Base-by-base conservation (phyloP, 2,329 filamentous ascomycete species). In the Drechslerella dactyloides region DNA sequence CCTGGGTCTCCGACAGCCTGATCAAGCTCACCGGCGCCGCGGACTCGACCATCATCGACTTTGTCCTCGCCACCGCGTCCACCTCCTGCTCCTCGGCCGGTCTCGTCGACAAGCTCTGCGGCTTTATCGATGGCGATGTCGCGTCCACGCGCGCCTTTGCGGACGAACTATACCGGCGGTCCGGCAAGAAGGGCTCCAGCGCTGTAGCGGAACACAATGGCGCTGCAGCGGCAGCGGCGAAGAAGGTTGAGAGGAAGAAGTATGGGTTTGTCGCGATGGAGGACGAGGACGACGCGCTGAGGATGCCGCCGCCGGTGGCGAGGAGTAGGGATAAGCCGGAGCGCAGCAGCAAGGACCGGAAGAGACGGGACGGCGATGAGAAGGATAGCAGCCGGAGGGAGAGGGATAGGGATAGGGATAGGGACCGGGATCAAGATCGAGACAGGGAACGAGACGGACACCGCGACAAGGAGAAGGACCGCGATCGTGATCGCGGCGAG, bases 231-330 rank as follows among this genome's bases (percentile, higher is more conserved):
- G 42, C 57, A 17, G 37, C 50, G 40, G 69, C 59, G 23, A 69
- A 73, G 46, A 72, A 56, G 62, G 53, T 65, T 24, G 73, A 69
- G 55, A 74, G 73, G 65, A 88, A 88, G 78, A 85, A 84, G 76
- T 89, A 89, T 78, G 86, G 87, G 6, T 85, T 89, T 75, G 79
- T 89, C 74, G 84, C 87, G 6, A 89, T 89, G 87, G 86, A 86
- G 69, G 86, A 86, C 10, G 84, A 84, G 35, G 85, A 86, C 73
- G 82, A 86, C n/a, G 83, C 63, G 8, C 59, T 65, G 33, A 66
- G 68, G 11, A 69, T 74, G 63, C 66, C 69, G 61, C 74, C 74
- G 17, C 74, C 74, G 15, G 73, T 74, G 17, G 30, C 63, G 7
- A 23, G n/a, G n/a, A n/a, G n/a, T n/a, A n/a, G n/a, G n/a, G n/a